Evolutionary conservation across 176 grass and related monocot species (phyloP).

Genomic region (Carex littledalei): DNA sequence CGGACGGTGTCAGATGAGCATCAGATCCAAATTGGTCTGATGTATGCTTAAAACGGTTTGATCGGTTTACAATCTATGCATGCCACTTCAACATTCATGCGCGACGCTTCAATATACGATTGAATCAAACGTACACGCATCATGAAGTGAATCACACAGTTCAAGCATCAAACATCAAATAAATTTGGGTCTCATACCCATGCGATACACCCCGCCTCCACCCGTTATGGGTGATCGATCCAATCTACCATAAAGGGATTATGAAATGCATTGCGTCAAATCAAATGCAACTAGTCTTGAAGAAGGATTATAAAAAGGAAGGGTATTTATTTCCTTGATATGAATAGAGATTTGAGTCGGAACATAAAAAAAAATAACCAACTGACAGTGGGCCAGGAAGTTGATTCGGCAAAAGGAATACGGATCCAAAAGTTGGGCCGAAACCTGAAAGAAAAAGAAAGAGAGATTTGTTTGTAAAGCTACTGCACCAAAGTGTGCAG

Average conservation of each 20-base stretch:
- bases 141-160: too few relatives aligned
- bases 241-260: not conserved
- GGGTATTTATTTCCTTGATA: not conserved
- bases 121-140: too few relatives aligned
- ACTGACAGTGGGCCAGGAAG: not conserved
- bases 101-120: too few relatives aligned
- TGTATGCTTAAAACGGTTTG: too few relatives aligned
- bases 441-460: not conserved
- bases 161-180: too few relatives aligned
- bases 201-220: too few relatives aligned
- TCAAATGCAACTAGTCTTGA: not conserved
- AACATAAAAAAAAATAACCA: not conserved
- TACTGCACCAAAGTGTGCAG: not conserved
- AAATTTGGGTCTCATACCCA: too few relatives aligned
- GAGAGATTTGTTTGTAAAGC: not conserved
- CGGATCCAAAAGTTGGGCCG: slow-evolving; percentile 1
- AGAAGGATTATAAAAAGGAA: not conserved
- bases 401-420: not conserved
- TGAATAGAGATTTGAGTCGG: not conserved
- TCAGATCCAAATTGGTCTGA: too few relatives aligned
- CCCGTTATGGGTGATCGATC: too few relatives aligned
- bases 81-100: too few relatives aligned
- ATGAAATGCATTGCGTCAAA: not conserved
- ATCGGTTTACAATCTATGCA: too few relatives aligned
- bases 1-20: too few relatives aligned